Evolutionary conservation across 2,329 filamentous ascomycete species (phyloP).

Genomic region (Allantophomopsis cytisporea): DNA sequence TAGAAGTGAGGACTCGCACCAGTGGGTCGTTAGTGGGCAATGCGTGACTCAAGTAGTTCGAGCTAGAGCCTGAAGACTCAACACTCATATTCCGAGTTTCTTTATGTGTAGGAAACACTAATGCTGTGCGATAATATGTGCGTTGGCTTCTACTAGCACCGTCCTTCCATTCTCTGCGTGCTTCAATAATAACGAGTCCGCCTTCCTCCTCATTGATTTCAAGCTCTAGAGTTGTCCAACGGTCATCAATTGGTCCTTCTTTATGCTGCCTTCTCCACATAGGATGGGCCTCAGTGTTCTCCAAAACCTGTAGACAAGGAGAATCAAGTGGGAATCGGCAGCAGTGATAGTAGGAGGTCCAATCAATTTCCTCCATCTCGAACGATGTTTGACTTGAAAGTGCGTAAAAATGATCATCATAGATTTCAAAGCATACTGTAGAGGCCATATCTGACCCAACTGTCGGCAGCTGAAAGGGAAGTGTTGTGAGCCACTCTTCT

Average conservation of each 20-base stretch:
- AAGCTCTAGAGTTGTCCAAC: conserved; percentile 56
- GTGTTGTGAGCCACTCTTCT: conserved; percentile 24
- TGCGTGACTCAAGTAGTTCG: background rate
- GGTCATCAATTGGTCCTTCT: conserved; percentile 61
- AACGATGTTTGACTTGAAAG: conserved; percentile 52
- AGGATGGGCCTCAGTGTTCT: conserved; percentile 27
- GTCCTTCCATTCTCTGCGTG: conserved; percentile 51
- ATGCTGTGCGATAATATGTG: conserved; percentile 46
- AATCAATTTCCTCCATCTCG: conserved; percentile 49
- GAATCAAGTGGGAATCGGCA: conserved; percentile 43
- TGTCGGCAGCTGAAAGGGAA: conserved; percentile 38
- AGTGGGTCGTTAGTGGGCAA: conserved; percentile 12
- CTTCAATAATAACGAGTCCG: conserved; percentile 48
- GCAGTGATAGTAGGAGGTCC: conserved; percentile 57
- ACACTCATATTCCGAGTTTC: background rate
- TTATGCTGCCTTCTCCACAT: conserved; percentile 54
- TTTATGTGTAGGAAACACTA: conserved; percentile 4
- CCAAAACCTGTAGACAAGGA: conserved; percentile 23
- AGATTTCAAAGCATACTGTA: conserved; percentile 59
- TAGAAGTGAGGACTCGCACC: conserved; percentile 8
- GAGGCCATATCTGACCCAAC: conserved; percentile 52
- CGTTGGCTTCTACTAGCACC: conserved; percentile 43
- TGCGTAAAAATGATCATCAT: conserved; percentile 52
- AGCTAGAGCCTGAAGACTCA: conserved; percentile 1
- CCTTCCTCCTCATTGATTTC: conserved; percentile 45